Evolutionary conservation across 345 rosid genomes (phyloP).

Genomic region (Capsella bursapastoris): DNA sequence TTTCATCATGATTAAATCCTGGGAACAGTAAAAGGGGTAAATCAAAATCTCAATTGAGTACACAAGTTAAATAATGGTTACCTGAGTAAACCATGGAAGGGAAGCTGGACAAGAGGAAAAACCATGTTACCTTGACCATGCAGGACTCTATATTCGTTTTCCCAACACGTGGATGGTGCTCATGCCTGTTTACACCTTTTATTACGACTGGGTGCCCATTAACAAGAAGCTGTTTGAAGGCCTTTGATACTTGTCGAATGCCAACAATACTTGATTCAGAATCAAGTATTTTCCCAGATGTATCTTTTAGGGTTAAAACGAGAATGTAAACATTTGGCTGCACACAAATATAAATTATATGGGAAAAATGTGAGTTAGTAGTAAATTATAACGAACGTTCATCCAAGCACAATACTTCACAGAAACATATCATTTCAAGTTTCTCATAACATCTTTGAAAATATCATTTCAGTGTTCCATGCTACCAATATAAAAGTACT

Average conservation of each 20-base stretch:
- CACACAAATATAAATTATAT: constrained; percentile 40
- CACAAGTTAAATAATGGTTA: constrained; percentile 14
- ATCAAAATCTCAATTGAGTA: background rate
- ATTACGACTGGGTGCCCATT: constrained; percentile 85
- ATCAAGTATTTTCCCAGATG: constrained; percentile 73
- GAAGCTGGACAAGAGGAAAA: constrained; percentile 29
- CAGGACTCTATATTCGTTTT: constrained; percentile 96
- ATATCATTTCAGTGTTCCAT: constrained; percentile 15
- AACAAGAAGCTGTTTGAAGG: constrained; percentile 89
- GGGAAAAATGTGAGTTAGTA: constrained; percentile 19
- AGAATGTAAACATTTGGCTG: constrained; percentile 92
- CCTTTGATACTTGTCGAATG: constrained; percentile 78
- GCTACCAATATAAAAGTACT: constrained; percentile 19
- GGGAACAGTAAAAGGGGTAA: constrained; percentile 28
- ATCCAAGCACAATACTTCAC: constrained; percentile 13
- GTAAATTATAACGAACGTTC: constrained; percentile 9
- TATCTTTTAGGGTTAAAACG: constrained; percentile 81
- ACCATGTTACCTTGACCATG: constrained; percentile 84
- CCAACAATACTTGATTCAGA: constrained; percentile 96
- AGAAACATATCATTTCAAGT: constrained; percentile 1
- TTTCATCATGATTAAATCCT: constrained; percentile 97
- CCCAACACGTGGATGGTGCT: constrained; percentile 98
- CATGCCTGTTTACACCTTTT: constrained; percentile 98
- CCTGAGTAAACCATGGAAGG: constrained; percentile 30
- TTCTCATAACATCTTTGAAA: constrained; percentile 9